Evolutionary conservation across 2,329 filamentous ascomycete genomes (phyloP).

Genomic region (Claviceps pusilla): DNA sequence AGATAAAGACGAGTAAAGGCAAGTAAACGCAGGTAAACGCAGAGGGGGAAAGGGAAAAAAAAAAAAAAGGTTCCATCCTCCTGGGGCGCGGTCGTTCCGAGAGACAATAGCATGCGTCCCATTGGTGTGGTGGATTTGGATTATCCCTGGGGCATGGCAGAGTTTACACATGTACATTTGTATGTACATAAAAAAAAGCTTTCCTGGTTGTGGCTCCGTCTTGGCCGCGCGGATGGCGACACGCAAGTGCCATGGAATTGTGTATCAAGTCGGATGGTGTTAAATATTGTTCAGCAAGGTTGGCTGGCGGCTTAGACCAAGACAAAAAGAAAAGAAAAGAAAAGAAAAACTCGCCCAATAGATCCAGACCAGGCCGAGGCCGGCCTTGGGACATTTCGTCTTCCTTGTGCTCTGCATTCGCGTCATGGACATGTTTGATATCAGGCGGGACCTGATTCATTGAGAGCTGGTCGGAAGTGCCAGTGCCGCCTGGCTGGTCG

Average conservation of each 20-base stretch:
- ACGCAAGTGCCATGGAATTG: neutral
- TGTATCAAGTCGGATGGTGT: neutral
- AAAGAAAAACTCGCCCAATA: neutral
- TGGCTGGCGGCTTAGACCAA: too few relatives aligned
- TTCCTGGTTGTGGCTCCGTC: neutral
- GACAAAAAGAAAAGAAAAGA: too few relatives aligned
- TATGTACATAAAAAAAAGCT: neutral
- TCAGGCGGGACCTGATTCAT: neutral
- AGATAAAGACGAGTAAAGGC: conserved; percentile 4
- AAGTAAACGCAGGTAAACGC: neutral
- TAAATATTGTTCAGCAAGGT: neutral
- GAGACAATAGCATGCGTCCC: conserved; percentile 10
- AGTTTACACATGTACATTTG: neutral
- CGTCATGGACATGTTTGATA: neutral
- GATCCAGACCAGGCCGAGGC: neutral
- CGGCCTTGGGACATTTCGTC: too few relatives aligned
- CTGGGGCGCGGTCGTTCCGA: conserved; percentile 9
- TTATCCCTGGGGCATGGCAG: neutral
- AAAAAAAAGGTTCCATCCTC: conserved; percentile 7
- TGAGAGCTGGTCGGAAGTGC: neutral
- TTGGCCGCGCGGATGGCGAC: neutral
- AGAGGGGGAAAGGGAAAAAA: neutral
- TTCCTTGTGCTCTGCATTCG: neutral
- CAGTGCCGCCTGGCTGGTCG: conserved; percentile 4
- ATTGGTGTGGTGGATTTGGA: conserved; percentile 1